phyloP scores from a whole-genome alignment of 768 basidiomycete species.

The Inosperma sp. region DNA sequence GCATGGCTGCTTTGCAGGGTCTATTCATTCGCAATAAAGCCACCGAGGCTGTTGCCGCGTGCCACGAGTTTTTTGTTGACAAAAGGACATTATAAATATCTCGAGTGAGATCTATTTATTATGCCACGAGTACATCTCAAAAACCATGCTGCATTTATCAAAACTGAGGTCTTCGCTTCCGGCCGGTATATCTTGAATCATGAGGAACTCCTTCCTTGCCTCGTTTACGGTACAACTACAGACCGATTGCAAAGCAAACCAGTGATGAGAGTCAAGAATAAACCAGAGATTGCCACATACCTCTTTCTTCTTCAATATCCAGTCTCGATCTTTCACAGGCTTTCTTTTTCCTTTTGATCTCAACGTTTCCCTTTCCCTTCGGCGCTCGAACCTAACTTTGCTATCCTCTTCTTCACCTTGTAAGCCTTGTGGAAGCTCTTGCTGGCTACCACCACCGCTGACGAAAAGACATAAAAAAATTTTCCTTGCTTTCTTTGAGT shows the following conservation, averaged over 20 bases:
- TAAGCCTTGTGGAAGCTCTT: slow-evolving; percentile 71
- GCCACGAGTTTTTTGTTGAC: slow-evolving; percentile 41
- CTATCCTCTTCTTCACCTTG: slow-evolving; percentile 58
- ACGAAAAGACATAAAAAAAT: slow-evolving; percentile 92
- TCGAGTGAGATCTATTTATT: not conserved
- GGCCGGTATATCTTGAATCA: slow-evolving; percentile 89
- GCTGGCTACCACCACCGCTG: slow-evolving; percentile 63
- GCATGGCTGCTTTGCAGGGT: slow-evolving; percentile 96
- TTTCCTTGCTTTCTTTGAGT: slow-evolving; percentile 93
- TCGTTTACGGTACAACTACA: slow-evolving; percentile 73
- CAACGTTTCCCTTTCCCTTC: slow-evolving; percentile 62
- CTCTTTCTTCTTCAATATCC: slow-evolving; percentile 98
- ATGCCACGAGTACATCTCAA: not conserved
- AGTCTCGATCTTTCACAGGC: slow-evolving; percentile 71
- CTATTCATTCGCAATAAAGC: slow-evolving; percentile 80
- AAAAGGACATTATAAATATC: slow-evolving; percentile 21
- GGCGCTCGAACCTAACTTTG: slow-evolving; percentile 67
- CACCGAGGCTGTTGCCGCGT: slow-evolving; percentile 48
- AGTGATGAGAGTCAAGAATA: slow-evolving; percentile 6
- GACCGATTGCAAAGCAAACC: too few species aligned
- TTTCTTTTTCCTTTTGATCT: slow-evolving; percentile 69
- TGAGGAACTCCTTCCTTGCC: slow-evolving; percentile 82
- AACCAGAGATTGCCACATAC: slow-evolving; percentile 35
- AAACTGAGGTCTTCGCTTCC: slow-evolving; percentile 78
- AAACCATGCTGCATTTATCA: slow-evolving; percentile 32